Conservation (phyloP, 2,329 filamentous ascomycete genomes). For the Colletotrichum caudatum region DNA sequence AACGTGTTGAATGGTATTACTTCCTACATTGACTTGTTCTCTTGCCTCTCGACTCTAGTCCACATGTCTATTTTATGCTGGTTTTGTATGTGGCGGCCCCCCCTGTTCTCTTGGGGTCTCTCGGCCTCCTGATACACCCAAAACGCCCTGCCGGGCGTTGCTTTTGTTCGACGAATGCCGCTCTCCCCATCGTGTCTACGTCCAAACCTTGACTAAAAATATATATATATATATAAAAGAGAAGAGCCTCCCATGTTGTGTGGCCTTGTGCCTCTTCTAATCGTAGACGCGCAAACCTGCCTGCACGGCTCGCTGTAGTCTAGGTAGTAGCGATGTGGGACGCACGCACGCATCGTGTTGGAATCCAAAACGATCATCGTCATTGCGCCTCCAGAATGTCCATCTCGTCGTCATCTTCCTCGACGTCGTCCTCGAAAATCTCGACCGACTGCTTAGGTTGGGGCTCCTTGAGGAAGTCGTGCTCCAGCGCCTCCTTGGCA, state of each 20-base stretch:
- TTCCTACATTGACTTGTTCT: conserved; percentile 16
- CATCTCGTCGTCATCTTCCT: conserved; percentile 66
- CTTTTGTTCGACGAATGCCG: not conserved
- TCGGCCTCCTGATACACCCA: not conserved
- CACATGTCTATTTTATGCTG: not conserved
- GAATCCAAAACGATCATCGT: conserved; percentile 22
- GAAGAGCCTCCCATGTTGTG: not conserved
- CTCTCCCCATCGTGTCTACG: too few relatives aligned
- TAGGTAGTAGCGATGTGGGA: not conserved
- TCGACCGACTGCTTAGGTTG: conserved; percentile 46
- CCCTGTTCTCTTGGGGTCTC: not conserved
- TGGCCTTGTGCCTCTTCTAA: not conserved
- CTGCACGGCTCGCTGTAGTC: not conserved
- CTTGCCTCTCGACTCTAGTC: not conserved
- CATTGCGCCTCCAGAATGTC: conserved; percentile 53
- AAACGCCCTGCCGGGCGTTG: not conserved
- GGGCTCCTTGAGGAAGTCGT: conserved; percentile 72
- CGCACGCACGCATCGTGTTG: not conserved
- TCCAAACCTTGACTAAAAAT: too few relatives aligned
- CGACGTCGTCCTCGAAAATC: conserved; percentile 35
- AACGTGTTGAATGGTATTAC: conserved; percentile 34
- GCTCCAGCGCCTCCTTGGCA: conserved; percentile 78
- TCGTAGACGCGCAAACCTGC: conserved; percentile 6
- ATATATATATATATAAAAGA: too few relatives aligned
- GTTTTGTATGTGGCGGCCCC: not conserved